Evolutionary conservation across 208 protist genomes (phyloP), one percentile per base, ranked within the genome.

Genomic region (Leishmania arabica): DNA sequence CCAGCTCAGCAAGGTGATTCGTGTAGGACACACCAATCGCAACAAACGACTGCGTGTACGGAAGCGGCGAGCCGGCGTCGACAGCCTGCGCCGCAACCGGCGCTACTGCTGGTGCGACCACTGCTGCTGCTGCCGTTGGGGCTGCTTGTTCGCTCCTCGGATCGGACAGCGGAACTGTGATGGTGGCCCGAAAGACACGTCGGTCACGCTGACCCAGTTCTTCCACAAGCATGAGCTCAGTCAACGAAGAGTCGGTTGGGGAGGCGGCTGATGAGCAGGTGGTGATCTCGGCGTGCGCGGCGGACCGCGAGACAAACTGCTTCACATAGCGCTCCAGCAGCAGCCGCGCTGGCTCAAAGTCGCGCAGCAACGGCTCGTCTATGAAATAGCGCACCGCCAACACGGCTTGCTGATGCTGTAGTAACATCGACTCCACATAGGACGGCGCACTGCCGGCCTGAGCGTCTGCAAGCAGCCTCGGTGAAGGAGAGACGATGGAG

Each of bases 1-100:
- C 88, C 21, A 85, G 77, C 82, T 96, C 85, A 13, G 93, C 92
- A 42, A 88, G 85, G 17, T 82, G 75, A 31, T 60, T 53, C n/a
- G 88, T 89, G 53, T 85, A 84, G 7, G 86, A 86, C 58, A 96
- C 89, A 49, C 95, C 95, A 37, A 98, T 91, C 15, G 93, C 93
- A 49, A 96, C 89, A 89, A 98, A 94, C 9, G 78, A 84, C 62
- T 77, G 58, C 27, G 62, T 81, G 77, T 79, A 85, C 13, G 77
- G 64, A 24, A 85, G 77, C 51, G 73, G 77, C 7, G 76, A 31
- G 19, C 34, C 5, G 64, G 11, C 17, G 19, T 69, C 27, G 47
- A 31, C 65, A 34, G 8, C 68, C 66, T 17, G n/a, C 21, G 3
- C 49, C 40, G 66, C 72, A 37, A 17, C 66, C 45, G 69, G 1